phyloP scores from a whole-genome alignment of 257 asterid species.

The Salvia hispanica region DNA sequence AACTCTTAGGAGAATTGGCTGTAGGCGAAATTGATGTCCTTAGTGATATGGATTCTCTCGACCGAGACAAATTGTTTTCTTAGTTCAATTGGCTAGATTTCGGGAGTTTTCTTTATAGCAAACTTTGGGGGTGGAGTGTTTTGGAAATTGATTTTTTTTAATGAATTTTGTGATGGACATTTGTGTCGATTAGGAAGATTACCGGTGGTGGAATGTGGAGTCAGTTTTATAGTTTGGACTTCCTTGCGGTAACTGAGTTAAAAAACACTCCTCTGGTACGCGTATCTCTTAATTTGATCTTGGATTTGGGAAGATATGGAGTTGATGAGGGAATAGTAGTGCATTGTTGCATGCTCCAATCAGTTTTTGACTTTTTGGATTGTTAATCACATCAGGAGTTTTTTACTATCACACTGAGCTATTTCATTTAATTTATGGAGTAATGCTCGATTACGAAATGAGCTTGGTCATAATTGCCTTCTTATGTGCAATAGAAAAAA shows the following conservation, averaged over 20 bases:
- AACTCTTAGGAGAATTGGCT: slow-evolving; percentile 16
- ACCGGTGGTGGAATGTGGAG: not conserved
- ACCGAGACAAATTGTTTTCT: slow-evolving; percentile 17
- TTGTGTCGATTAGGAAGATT: not conserved
- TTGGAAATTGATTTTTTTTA: not conserved
- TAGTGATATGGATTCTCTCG: not conserved
- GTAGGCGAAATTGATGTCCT: not conserved
- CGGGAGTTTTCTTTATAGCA: not conserved
- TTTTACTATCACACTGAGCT: not conserved
- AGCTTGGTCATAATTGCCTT: not conserved
- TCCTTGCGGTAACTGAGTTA: slow-evolving; percentile 4
- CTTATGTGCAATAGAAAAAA: not conserved
- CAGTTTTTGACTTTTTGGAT: slow-evolving; percentile 6
- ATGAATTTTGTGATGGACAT: not conserved
- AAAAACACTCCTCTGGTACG: not conserved
- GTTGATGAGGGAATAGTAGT: not conserved
- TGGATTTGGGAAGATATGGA: not conserved
- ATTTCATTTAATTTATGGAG: not conserved
- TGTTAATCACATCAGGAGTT: slow-evolving; percentile 5
- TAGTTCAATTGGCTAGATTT: slow-evolving; percentile 16
- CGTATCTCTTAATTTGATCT: slow-evolving; percentile 12
- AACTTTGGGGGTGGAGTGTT: not conserved
- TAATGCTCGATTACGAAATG: slow-evolving; percentile 2
- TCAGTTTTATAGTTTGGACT: slow-evolving; percentile 22
- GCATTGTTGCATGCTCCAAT: slow-evolving; percentile 4